A percentile compares a stretch with the other conserved stretches of the same genome.
Evolutionary conservation across 75 land plant genomes (phyloP).

Genomic region (Cupressus sempervirens): DNA sequence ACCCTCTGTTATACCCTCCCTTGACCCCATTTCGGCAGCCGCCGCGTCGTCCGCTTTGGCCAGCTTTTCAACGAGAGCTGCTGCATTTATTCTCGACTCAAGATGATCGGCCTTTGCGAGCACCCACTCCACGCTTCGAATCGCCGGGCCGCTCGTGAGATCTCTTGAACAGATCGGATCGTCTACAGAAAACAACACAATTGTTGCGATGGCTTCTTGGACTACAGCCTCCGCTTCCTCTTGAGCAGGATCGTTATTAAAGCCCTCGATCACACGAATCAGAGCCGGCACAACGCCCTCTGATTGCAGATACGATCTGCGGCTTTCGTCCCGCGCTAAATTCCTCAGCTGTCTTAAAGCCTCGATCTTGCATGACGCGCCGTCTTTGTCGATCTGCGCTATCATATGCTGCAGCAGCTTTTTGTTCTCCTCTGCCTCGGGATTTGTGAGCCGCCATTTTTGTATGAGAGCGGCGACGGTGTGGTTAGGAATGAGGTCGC

Average conservation of each 20-base stretch:
- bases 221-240: background rate
- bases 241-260: too few species aligned
- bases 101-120: background rate
- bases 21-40: background rate
- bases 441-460: constrained; percentile 37
- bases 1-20: background rate
- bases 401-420: background rate
- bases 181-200: background rate
- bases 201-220: background rate
- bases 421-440: background rate
- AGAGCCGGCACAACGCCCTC: background rate
- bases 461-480: constrained; percentile 45
- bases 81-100: background rate
- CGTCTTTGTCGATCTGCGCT: background rate
- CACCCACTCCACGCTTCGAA: background rate
- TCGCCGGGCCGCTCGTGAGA: background rate
- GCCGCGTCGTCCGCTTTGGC: background rate
- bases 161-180: background rate
- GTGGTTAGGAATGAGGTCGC: constrained; percentile 51
- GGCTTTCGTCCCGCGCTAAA: background rate
- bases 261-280: background rate
- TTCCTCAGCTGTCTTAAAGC: background rate
- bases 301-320: background rate
- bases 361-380: too few species aligned
- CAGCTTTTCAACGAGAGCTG: background rate